Conservation (phyloP, 345 rosid species). For the Salix caprea region DNA sequence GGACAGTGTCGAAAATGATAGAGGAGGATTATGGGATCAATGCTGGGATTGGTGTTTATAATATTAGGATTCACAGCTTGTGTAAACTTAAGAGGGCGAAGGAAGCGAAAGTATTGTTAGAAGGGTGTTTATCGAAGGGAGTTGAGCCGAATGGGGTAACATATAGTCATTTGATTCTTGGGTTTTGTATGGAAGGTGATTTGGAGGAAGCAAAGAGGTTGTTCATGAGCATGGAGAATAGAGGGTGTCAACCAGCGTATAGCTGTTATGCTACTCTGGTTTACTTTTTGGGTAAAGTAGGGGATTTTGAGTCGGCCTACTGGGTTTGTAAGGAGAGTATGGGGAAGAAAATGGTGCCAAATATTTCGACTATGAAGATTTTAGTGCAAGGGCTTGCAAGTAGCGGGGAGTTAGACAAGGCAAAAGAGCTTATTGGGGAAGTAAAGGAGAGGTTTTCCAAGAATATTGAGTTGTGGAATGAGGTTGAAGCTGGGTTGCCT, state of each 20-base stretch:
- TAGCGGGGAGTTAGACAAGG: constrained; percentile 53
- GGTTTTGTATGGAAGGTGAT: constrained; percentile 62
- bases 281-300: constrained; percentile 52
- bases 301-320: constrained; percentile 63
- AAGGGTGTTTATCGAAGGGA: constrained; percentile 44
- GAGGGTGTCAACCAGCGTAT: constrained; percentile 49
- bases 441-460: constrained; percentile 56
- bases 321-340: constrained; percentile 53
- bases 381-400: constrained; percentile 63
- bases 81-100: constrained; percentile 51
- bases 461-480: constrained; percentile 62
- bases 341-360: constrained; percentile 70
- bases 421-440: constrained; percentile 42
- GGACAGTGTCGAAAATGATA: constrained; percentile 55
- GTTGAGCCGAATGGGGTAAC: constrained; percentile 48
- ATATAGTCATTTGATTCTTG: constrained; percentile 56
- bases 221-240: constrained; percentile 51
- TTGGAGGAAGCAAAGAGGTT: constrained; percentile 59
- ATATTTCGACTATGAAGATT: constrained; percentile 50
- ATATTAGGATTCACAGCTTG: constrained; percentile 60
- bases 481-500: constrained; percentile 67
- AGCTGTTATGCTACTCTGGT: constrained; percentile 53
- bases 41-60: constrained; percentile 42
- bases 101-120: constrained; percentile 61
- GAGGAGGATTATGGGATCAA: constrained; percentile 44